Base-by-base conservation (phyloP, 305 asterid genomes). In the Caryopteris hybrid region DNA sequence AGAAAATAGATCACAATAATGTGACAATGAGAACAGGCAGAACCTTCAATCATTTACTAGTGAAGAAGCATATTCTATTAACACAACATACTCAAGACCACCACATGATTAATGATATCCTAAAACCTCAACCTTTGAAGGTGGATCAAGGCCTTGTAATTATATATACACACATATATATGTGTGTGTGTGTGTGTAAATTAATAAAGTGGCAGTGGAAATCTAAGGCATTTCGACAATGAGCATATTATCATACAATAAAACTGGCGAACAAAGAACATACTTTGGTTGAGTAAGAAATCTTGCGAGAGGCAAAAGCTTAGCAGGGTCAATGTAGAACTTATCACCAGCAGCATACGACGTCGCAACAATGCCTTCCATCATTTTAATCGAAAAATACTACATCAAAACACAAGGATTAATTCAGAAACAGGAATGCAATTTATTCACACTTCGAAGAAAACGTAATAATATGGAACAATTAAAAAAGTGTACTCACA, bases 311-410 rank as follows among this genome's bases (percentile, higher is more conserved):
- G 98, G 96, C 80, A 92, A 76, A 42, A 92, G 95, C 85, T 92
- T 92, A 43, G 91, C 86, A 0, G 97, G 97, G 71, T 93, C 99
- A 50, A 90, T 93, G 82, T 21, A 88, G 88, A 93, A 93, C 80
- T 93, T 90, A 58, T 93, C 99, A 0, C 97, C 97, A 0, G 84
- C 68, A 10, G 85, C 25, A 76, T 90, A 93, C 0, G 99, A 84
- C 0, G 99, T 84, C 0, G 99, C 97, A 8, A 93, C 89, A 50
- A 90, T 87, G 36, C 99, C 97, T 73, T 90, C 99, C 88, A 79
- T 81, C 97, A 90, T 92, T 77, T 93, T 90, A 52, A 91, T 61
- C 3, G 97, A 94, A 68, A 92, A 92, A 50, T 58, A 72, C 98
- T 92, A 63, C 82, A 43, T 3, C 18, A 50, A 12, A 10, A 51